A percentile compares a stretch with the other conserved stretches of the same genome.
These are phyloP conservation scores for Sclerotinia nivalis DNA, from an alignment of 2,329 filamentous ascomycete genomes.

Conservation along the genomic window DNA sequence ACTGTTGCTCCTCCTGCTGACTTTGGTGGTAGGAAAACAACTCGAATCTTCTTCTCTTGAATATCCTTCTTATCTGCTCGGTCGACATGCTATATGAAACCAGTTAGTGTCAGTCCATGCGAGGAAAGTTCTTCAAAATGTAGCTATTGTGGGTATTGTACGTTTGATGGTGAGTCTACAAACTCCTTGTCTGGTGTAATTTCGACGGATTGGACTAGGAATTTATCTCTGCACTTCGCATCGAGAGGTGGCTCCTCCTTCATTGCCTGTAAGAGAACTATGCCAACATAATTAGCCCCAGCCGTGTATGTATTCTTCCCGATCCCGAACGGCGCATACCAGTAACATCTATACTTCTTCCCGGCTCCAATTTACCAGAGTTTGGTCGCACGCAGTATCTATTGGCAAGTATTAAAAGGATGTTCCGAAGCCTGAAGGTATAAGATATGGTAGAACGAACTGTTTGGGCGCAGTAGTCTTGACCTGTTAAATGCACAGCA, in stretches of 20 bases:
- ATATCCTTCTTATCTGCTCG: constrained; percentile 73
- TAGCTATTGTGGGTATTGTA: constrained; percentile 53
- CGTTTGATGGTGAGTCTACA: constrained; percentile 75
- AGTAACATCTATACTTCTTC: constrained; percentile 86
- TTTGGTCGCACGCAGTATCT: constrained; percentile 98
- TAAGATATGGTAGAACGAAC: constrained; percentile 55
- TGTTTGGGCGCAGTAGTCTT: constrained; percentile 99
- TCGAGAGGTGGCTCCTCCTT: constrained; percentile 87
- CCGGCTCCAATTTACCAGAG: constrained; percentile 91
- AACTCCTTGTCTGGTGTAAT: constrained; percentile 84
- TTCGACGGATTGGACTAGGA: constrained; percentile 88
- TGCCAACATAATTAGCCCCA: constrained; percentile 29
- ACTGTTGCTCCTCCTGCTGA: constrained; percentile 39
- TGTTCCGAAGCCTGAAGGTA: not conserved
- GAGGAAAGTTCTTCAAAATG: not conserved
- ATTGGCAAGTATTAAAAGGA: constrained; percentile 25
- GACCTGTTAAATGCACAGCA: constrained; percentile 58
- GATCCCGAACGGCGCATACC: constrained; percentile 56
- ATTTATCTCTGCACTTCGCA: constrained; percentile 94
- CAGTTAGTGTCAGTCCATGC: not conserved
- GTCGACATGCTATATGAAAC: constrained; percentile 69
- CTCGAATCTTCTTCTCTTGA: constrained; percentile 93
- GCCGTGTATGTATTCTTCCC: not conserved
- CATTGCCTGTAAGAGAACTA: constrained; percentile 96
- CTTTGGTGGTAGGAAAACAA: constrained; percentile 74